These are phyloP conservation scores for Hanseniaspora jakobsenii DNA, from an alignment of 805 yeast genomes.

Conservation along the genomic window DNA sequence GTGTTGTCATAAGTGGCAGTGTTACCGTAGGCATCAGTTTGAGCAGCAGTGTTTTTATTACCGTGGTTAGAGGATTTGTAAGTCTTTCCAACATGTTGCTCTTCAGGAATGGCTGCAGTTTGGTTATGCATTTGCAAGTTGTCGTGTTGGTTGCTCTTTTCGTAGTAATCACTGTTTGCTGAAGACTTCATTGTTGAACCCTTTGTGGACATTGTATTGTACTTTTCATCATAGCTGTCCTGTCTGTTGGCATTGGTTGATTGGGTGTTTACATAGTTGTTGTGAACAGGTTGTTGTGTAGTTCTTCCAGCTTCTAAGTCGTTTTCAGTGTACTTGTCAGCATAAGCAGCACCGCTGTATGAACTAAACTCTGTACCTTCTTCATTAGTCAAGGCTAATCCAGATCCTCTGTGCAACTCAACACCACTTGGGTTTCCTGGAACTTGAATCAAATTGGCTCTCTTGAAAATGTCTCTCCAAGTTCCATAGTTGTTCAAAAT, in stretches of 20 bases:
- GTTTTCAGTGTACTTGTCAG: not conserved
- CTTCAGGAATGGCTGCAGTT: not conserved
- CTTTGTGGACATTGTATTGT: constrained; percentile 11
- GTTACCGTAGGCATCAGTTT: too few species aligned
- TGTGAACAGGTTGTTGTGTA: too few species aligned
- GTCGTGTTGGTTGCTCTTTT: constrained; percentile 1
- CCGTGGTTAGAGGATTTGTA: too few species aligned
- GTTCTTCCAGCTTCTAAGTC: not conserved
- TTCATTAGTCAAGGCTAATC: constrained; percentile 19
- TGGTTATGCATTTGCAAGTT: not conserved
- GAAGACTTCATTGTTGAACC: constrained; percentile 5
- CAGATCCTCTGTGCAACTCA: constrained; percentile 21
- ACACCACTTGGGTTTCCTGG: constrained; percentile 15
- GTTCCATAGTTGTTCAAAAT: constrained; percentile 18
- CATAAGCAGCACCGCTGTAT: constrained; percentile 6
- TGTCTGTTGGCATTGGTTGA: not conserved
- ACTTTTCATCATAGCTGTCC: not conserved
- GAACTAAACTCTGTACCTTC: constrained; percentile 7
- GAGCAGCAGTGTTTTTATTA: too few species aligned
- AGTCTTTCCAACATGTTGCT: not conserved
- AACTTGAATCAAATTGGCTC: constrained; percentile 17
- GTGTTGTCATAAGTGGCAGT: too few species aligned
- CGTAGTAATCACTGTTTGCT: constrained; percentile 4
- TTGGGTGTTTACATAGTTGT: too few species aligned
- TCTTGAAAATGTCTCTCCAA: constrained; percentile 21